A percentile compares a stretch with the other conserved stretches of the same genome.
Conservation (phyloP, 2,329 filamentous ascomycete species). For the Pseudogymnoascus sp. region DNA sequence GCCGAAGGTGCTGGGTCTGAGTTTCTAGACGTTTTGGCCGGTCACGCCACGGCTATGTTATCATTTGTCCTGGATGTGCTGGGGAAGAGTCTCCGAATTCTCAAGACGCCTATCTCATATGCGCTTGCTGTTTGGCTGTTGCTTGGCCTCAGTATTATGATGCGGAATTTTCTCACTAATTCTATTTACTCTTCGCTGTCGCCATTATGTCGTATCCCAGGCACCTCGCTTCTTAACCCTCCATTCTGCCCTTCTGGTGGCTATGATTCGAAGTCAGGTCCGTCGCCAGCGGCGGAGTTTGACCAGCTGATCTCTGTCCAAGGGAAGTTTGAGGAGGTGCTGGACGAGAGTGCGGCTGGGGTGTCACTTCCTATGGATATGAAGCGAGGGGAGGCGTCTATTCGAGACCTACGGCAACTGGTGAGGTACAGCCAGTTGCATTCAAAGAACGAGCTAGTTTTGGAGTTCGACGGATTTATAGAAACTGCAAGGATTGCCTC, state of each 20-base stretch:
- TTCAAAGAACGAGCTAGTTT: conserved; percentile 61
- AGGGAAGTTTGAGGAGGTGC: conserved; percentile 67
- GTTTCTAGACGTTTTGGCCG: conserved; percentile 19
- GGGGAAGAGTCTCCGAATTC: conserved; percentile 51
- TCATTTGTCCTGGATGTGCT: conserved; percentile 52
- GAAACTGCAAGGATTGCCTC: conserved; percentile 60
- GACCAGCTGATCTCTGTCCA: conserved; percentile 70
- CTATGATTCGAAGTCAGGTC: conserved; percentile 22
- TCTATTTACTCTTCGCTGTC: conserved; percentile 58
- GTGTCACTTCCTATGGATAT: conserved; percentile 69
- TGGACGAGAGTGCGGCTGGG: conserved; percentile 60
- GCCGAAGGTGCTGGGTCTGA: neutral
- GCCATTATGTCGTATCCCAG: conserved; percentile 65
- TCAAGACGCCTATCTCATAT: conserved; percentile 59
- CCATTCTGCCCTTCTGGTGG: conserved; percentile 51
- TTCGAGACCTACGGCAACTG: conserved; percentile 67
- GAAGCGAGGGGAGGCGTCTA: conserved; percentile 68
- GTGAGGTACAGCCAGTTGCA: conserved; percentile 65
- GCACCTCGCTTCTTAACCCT: conserved; percentile 53
- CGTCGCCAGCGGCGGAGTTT: conserved; percentile 48
- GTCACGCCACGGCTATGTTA: conserved; percentile 24
- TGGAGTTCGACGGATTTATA: conserved; percentile 72
- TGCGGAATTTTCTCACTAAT: conserved; percentile 55
- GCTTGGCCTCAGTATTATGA: conserved; percentile 52
- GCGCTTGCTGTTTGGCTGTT: conserved; percentile 56